Evolutionary conservation across 1,139 yeast genomes (phyloP).

Genomic region (Yamadazyma dushanensis): DNA sequence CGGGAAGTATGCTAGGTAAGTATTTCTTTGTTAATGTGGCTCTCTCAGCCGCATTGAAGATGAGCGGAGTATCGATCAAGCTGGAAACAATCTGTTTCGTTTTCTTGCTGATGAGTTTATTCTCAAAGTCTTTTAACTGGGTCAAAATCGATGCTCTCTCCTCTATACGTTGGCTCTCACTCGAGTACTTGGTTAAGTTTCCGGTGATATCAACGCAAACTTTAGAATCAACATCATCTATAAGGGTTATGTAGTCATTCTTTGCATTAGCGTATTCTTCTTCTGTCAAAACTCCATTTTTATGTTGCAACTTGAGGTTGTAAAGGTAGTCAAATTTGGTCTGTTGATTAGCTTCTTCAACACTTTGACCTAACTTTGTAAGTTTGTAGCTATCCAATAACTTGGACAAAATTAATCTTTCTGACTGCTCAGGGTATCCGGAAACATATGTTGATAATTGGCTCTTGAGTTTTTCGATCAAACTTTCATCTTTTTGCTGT

Average conservation of each 20-base stretch:
- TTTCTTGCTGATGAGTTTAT: conserved; percentile 24
- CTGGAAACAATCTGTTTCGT: conserved; percentile 25
- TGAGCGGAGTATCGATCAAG: conserved; percentile 38
- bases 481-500: conserved; percentile 28
- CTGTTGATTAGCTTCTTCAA: conserved; percentile 60
- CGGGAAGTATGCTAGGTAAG: conserved; percentile 38
- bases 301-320: conserved; percentile 43
- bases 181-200: conserved; percentile 22
- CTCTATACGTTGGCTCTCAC: conserved; percentile 19
- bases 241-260: conserved; percentile 27
- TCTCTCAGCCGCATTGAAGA: conserved; percentile 29
- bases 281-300: conserved; percentile 37
- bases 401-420: conserved; percentile 27
- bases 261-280: conserved; percentile 26
- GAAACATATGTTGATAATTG: conserved; percentile 19
- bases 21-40: conserved; percentile 22
- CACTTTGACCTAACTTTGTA: conserved; percentile 23
- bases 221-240: conserved; percentile 22
- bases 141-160: conserved; percentile 21
- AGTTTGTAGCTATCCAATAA: conserved; percentile 44
- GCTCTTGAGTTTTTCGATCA: conserved; percentile 18
- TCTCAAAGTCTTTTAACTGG: conserved; percentile 21
- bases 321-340: conserved; percentile 53
- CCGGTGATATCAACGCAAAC: conserved; percentile 33
- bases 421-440: neutral